Conservation (phyloP, 164 flowering plant species). For the Stephania yunnanensis region DNA sequence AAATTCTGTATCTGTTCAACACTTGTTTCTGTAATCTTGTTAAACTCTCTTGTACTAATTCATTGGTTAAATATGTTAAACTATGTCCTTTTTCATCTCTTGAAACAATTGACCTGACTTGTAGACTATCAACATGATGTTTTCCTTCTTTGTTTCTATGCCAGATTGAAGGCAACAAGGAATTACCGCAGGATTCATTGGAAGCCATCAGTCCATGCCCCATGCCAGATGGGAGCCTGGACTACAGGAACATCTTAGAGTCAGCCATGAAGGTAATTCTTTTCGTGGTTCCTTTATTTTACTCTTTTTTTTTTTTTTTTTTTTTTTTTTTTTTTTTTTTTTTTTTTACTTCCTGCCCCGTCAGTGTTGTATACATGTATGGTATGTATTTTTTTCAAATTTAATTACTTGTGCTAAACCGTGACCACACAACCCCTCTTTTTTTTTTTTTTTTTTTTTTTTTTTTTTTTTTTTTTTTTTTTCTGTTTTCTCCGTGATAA, state of each 20-base stretch:
- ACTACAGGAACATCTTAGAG: constrained; percentile 42
- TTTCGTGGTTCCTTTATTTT: not conserved
- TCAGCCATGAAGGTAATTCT: constrained; percentile 44
- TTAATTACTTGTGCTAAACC: not conserved
- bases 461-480: too few species aligned
- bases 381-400: not conserved
- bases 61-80: not conserved
- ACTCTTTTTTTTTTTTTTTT: too few species aligned
- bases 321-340: too few species aligned
- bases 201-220: constrained; percentile 37
- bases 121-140: not conserved
- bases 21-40: not conserved
- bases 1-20: not conserved
- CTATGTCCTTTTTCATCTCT: not conserved
- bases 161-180: constrained; percentile 4
- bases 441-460: too few species aligned
- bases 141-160: not conserved
- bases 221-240: constrained; percentile 65
- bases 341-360: not conserved
- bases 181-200: constrained; percentile 39
- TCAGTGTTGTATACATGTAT: not conserved
- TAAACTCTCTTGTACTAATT: not conserved
- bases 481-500: too few species aligned
- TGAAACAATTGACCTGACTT: not conserved
- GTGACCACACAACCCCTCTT: too few species aligned